Percentiles rank a stretch among this genome's conserved stretches.
Conservation (phyloP, 495 filamentous ascomycete genomes). For the Xylaria cubensis region DNA sequence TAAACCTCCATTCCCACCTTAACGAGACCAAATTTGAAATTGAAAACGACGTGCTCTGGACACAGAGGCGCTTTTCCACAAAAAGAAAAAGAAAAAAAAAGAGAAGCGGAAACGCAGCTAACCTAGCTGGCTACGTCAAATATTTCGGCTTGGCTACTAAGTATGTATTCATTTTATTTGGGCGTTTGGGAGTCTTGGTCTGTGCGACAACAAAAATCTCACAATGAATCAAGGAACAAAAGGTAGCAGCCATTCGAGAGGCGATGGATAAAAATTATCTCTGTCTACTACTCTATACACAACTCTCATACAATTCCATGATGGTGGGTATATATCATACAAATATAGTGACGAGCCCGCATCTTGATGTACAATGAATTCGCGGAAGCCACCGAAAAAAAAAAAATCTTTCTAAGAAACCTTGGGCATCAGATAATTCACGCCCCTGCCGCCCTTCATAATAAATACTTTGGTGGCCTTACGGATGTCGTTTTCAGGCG, state of each 20-base stretch:
- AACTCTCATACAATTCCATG: not conserved
- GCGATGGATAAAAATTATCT: not conserved
- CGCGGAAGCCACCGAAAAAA: too few relatives aligned
- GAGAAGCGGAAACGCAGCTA: not conserved
- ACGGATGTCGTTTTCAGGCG: slow-evolving; percentile 43
- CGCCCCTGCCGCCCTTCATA: slow-evolving; percentile 57
- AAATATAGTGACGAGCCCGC: slow-evolving; percentile 15
- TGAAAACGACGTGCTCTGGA: not conserved
- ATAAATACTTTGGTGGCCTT: slow-evolving; percentile 58
- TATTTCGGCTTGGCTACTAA: not conserved
- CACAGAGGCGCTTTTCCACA: not conserved
- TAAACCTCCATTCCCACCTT: not conserved
- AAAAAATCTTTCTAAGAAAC: not conserved
- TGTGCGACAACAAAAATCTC: not conserved
- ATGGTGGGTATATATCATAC: not conserved
- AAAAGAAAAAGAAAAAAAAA: too few relatives aligned
- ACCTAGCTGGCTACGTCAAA: not conserved
- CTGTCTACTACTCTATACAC: not conserved
- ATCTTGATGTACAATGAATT: not conserved
- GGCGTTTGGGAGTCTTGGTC: not conserved
- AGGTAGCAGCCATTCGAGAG: not conserved
- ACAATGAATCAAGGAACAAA: not conserved
- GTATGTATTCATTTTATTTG: too few relatives aligned
- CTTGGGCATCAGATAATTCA: slow-evolving; percentile 63
- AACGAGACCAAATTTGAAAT: too few relatives aligned